A percentile compares a stretch with the other conserved stretches of the same genome.
phyloP scores from a whole-genome alignment of 169 alveolate species.

The Babesia ovata region DNA sequence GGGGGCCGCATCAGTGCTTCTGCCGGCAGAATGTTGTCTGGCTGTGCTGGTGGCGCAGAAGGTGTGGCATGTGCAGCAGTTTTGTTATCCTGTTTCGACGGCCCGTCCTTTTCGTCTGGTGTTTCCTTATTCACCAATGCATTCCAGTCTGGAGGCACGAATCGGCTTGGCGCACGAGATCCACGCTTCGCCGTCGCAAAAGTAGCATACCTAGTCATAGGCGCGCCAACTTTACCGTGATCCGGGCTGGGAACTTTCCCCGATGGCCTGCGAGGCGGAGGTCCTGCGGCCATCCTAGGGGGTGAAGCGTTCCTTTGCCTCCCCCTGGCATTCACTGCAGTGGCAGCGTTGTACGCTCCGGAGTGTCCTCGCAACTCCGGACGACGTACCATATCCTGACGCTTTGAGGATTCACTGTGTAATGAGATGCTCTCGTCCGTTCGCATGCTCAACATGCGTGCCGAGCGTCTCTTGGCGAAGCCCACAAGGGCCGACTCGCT shows the following conservation, averaged over 20 bases:
- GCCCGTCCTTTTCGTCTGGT: not conserved
- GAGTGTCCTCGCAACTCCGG: too few species aligned
- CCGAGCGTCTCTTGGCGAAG: slow-evolving; percentile 4
- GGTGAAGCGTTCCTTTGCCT: too few species aligned
- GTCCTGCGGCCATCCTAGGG: too few species aligned
- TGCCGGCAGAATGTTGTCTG: too few species aligned
- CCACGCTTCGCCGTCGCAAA: not conserved
- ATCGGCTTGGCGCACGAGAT: not conserved
- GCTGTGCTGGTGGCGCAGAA: too few species aligned
- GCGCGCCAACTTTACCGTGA: not conserved
- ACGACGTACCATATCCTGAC: not conserved
- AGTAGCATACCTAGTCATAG: not conserved
- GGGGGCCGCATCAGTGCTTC: not conserved
- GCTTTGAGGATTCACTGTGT: not conserved
- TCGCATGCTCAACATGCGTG: slow-evolving; percentile 6
- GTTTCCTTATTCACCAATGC: not conserved
- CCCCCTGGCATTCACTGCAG: too few species aligned
- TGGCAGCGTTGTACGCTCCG: too few species aligned
- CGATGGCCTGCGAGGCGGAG: not conserved
- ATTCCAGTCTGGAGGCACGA: not conserved
- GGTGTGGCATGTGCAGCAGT: too few species aligned
- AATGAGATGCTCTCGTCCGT: slow-evolving; percentile 20
- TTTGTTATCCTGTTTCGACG: not conserved
- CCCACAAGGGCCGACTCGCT: slow-evolving; percentile 28
- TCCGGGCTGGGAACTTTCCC: not conserved